Evolutionary conservation across 2,329 filamentous ascomycete genomes (phyloP), one percentile per base, ranked within the genome.

Genomic region (Pyrenophora seminiperda): DNA sequence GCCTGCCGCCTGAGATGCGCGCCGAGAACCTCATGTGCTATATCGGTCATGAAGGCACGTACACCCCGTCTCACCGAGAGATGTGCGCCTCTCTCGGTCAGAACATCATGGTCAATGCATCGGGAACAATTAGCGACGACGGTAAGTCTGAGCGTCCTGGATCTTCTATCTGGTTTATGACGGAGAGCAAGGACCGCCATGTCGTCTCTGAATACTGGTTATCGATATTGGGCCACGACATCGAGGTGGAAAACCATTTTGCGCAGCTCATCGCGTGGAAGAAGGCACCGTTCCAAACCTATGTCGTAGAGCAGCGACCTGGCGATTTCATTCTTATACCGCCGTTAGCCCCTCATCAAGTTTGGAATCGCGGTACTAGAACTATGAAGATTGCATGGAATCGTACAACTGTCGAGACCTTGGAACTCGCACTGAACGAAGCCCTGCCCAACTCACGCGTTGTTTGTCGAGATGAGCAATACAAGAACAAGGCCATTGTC

Each of bases 381-480:
- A 99, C 94, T 0, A 91, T 97, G 83, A 99, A 99, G 71, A 91
- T 96, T 6, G 94, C 94, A 0, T 99, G 94, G 94, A 99, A 99
- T 71, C 84, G 94, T 19, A 97, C 91, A 0, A 97, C 92, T 0
- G 88, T 89, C 2, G 91, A 97, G 66, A 97, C 94, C 0, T 80
- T 99, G 3, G 88, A 93, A 58, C 79, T 95, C 71, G 94, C 93
- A 0, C 73, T 97, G 15, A 82, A 86, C 51, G 94, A 97, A 75
- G 91, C 93, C 0, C 79, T 99, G 2, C 91, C 92, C 0, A 91
- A 91, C 62, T 90, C 92, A 7, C 84, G 91, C 10, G 83, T 97
- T 61, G 93, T 97, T 2, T 97, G 94, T 68, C 88, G 94, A 30
- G 94, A 99, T 61, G 94, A 99, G 71, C 93, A 97, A 72, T 99